phyloP scores from a whole-genome alignment of 306 rosid species.

The barrel medic (Medicago truncatula) region DNA sequence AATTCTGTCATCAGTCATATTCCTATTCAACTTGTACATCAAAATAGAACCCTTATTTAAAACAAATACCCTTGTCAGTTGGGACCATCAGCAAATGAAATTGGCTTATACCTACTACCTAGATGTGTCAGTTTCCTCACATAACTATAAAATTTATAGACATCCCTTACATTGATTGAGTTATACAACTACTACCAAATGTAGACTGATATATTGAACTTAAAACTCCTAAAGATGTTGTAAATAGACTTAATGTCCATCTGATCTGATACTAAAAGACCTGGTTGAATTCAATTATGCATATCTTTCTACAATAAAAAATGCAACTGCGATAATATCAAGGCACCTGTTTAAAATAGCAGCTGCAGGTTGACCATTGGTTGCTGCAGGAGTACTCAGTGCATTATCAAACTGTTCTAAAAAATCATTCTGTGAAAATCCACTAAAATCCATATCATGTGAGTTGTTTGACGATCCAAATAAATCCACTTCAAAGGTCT shows the following conservation, averaged over 20 bases:
- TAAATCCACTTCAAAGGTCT: conserved; percentile 51
- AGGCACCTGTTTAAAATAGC: conserved; percentile 70
- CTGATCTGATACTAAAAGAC: conserved; percentile 22
- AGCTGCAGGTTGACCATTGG: conserved; percentile 44
- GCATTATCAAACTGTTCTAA: conserved; percentile 52
- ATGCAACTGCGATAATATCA: conserved; percentile 31
- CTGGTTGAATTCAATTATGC: conserved; percentile 22
- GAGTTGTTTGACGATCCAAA: conserved; percentile 50
- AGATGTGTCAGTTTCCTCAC: conserved; percentile 35
- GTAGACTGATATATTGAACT: conserved; percentile 25
- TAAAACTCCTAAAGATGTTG: conserved; percentile 18
- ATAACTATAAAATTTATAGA: conserved; percentile 11
- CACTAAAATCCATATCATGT: conserved; percentile 55
- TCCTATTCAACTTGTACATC: conserved; percentile 23
- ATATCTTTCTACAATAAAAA: conserved; percentile 20
- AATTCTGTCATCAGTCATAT: conserved; percentile 25
- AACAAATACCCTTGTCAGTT: conserved; percentile 14
- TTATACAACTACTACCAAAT: conserved; percentile 16
- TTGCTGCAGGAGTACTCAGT: conserved; percentile 46
- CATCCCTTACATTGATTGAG: conserved; percentile 13
- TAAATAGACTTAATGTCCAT: conserved; percentile 26
- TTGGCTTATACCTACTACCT: conserved; percentile 1
- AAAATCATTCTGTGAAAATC: conserved; percentile 52
- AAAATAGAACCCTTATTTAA: conserved; percentile 18
- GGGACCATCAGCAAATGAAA: conserved; percentile 12